Conservation (phyloP, 768 basidiomycete species). For the Serendipita sp. region DNA sequence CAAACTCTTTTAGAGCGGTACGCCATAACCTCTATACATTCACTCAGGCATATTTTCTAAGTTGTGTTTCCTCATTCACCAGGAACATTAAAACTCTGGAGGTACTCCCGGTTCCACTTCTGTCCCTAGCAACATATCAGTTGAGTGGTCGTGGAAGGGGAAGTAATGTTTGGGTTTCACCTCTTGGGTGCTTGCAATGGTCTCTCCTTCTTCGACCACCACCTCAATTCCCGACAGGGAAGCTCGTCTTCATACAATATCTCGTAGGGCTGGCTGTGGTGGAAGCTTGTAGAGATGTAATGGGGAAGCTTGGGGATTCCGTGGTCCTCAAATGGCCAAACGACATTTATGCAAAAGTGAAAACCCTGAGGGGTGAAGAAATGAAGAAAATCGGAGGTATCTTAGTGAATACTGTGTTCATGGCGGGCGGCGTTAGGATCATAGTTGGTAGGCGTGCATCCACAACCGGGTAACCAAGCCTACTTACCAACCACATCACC, state of each 20-base stretch:
- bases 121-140: constrained; percentile 78
- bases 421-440: constrained; percentile 52
- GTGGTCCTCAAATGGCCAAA: constrained; percentile 94
- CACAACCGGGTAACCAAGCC: neutral
- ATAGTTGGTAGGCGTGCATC: constrained; percentile 49
- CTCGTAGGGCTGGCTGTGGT: constrained; percentile 79
- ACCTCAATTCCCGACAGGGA: constrained; percentile 33
- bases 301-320: constrained; percentile 30
- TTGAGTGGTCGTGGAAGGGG: constrained; percentile 80
- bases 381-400: constrained; percentile 80
- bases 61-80: neutral
- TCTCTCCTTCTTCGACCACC: constrained; percentile 54
- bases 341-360: constrained; percentile 61
- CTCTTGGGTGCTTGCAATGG: constrained; percentile 73
- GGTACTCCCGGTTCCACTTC: constrained; percentile 52
- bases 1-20: constrained; percentile 91
- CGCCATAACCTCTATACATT: constrained; percentile 17
- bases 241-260: constrained; percentile 88
- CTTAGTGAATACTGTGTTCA: constrained; percentile 74
- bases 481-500: neutral
- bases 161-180: constrained; percentile 83
- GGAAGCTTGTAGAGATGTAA: constrained; percentile 61
- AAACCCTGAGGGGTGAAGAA: constrained; percentile 25
- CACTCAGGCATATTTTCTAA: neutral
- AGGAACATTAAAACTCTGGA: constrained; percentile 67